phyloP scores from a whole-genome alignment of 202 grass and related monocot species.

The Setaria italica region DNA sequence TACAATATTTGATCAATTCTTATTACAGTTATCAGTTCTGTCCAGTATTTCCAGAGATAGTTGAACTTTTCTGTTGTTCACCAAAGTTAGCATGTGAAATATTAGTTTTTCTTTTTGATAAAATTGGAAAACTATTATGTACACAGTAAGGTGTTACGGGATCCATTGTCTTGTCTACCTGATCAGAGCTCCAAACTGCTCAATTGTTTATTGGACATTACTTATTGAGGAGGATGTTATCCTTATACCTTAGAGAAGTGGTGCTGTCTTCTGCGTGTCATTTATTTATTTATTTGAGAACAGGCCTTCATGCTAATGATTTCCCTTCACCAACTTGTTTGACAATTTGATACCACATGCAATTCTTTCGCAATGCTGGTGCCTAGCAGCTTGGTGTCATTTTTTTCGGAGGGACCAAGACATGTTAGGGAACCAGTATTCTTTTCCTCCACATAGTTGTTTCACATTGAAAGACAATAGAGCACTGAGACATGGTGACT shows the following conservation, averaged over 20 bases:
- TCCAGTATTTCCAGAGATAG: background rate
- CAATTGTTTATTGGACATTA: background rate
- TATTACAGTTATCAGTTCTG: background rate
- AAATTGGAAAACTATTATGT: background rate
- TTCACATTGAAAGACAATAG: background rate
- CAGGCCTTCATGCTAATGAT: background rate
- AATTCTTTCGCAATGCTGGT: background rate
- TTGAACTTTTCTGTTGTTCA: background rate
- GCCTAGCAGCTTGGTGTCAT: background rate
- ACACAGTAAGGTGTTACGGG: background rate
- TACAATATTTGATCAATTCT: background rate
- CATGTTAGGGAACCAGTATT: background rate
- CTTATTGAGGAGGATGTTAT: background rate
- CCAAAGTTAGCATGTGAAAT: background rate
- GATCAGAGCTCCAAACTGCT: background rate
- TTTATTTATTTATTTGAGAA: no score
- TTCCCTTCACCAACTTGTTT: constrained; percentile 11
- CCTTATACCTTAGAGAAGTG: background rate
- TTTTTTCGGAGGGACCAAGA: background rate
- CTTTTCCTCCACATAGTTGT: background rate
- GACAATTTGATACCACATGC: constrained; percentile 8
- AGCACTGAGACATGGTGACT: background rate
- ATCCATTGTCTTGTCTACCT: background rate
- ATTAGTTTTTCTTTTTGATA: background rate
- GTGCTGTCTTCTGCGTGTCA: background rate